Evolutionary conservation across 2,329 filamentous ascomycete genomes (phyloP).

Genomic region (Aspergillus sp.): DNA sequence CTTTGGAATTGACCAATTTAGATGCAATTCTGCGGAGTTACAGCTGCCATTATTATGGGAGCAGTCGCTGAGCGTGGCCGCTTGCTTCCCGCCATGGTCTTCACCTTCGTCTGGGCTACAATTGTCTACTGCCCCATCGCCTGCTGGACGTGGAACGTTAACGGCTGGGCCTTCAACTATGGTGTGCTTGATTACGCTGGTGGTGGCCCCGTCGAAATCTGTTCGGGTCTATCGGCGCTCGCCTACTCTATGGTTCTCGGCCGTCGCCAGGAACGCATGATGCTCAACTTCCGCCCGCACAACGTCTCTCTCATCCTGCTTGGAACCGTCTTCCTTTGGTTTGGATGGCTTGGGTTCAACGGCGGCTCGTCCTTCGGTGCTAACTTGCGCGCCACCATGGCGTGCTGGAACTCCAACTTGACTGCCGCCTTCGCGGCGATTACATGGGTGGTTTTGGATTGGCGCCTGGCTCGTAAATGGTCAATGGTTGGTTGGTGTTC

Average conservation of each 20-base stretch:
- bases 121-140: constrained; percentile 95
- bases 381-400: constrained; percentile 91
- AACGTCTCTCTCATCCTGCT: constrained; percentile 97
- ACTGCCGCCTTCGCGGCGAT: constrained; percentile 89
- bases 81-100: constrained; percentile 89
- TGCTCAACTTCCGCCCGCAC: constrained; percentile 99
- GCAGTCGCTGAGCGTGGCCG: constrained; percentile 92
- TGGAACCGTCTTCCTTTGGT: constrained; percentile 94
- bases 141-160: constrained; percentile 94
- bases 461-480: constrained; percentile 91
- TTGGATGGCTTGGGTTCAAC: constrained; percentile 99
- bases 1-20: constrained; percentile 36
- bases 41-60: constrained; percentile 85
- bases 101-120: constrained; percentile 94
- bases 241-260: constrained; percentile 96
- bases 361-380: constrained; percentile 92
- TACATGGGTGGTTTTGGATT: constrained; percentile 95
- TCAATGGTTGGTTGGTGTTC: constrained; percentile 92
- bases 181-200: constrained; percentile 96
- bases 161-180: constrained; percentile 88
- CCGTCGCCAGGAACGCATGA: constrained; percentile 97
- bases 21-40: constrained; percentile 98
- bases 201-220: constrained; percentile 95
- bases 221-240: constrained; percentile 85
- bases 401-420: constrained; percentile 96